Evolutionary conservation across 768 basidiomycete species (phyloP), one percentile per base, ranked within the genome.

Genomic region (Sarcodon sp.): DNA sequence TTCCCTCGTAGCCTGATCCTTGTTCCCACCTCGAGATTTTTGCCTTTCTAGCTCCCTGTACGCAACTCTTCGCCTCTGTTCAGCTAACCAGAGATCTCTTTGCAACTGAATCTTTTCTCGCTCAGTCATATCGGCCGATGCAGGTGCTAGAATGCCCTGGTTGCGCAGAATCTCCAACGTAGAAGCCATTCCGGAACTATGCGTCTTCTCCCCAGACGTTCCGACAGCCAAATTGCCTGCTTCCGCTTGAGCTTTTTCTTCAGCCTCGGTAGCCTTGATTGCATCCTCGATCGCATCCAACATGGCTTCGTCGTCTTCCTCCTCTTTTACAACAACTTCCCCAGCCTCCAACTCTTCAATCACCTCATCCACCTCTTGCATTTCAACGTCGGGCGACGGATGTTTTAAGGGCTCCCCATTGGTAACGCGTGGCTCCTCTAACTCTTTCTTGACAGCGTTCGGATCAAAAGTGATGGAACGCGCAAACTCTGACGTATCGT

Each of bases 401-500:
- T 62, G 59, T 41, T 66, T 61, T 8, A 61, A 55, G 16, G 38
- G 27, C 53, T 34, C 27, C 54, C 52, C 35, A 43, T 53, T 21
- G 55, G 54, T 7, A 50, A 41, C 9, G 50, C 54, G 10, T 46
- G 66, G 58, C 44, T 61, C 53, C 11, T 56, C 51, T 32, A 55
- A 53, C 38, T 65, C 61, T 50, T 63, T 61, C 59, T 41, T 66
- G 39, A 65, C 54, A 4, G 57, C 65, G 1, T 74, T 61, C 0
- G 82, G 79, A 53, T 79, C 77, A 53, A 78, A 79, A 1, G 80
- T 78, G 43, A 89, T 87, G 12, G 80, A 81, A 13, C 92, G 80
- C 36, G 98, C 88, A 54, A 99, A 99, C 62, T 97, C 94, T 1
- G 91, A 90, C 0, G 94, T 98, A 55, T 97, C 93, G 59, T 98